Base-by-base conservation (phyloP, 2,329 filamentous ascomycete genomes). In the Elsinoe fawcettii region DNA sequence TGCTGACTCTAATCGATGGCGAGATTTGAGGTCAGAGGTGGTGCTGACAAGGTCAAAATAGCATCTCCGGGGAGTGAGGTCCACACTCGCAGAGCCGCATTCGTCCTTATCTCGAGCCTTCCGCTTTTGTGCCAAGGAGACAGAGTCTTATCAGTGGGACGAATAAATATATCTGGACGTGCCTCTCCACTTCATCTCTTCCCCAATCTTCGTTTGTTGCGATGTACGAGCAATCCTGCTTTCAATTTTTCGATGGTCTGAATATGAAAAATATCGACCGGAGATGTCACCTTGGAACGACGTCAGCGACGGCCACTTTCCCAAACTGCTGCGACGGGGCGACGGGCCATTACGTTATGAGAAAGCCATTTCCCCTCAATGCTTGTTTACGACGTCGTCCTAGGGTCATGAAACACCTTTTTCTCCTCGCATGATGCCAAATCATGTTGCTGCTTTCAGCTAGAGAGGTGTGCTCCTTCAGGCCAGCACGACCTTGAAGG, bases 261-360 rank as follows among this genome's bases (percentile, higher is more conserved):
- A 11, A 46, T 12, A 18, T 12, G 5, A 25, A 46, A 46, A 46
- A 27, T 25, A 22, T 27, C 41, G 41, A 46, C 41, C 41, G 41
- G 41, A 46, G 41, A 46, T 46, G 41, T 46, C 41, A 46, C 18
- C 2, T 4, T 46, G 20, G 18, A 46, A 9, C 41, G 41, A 46
- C 41, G 41, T 46, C 41, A 46, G 41, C 41, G 46, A 20, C 30
- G n/a, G 22, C 14, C n/a, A 9, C 14, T 44, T 22, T 20, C 7
- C 5, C 41, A 11, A 44, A 44, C n/a, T 22, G n/a, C 39, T 44
- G 39, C 39, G n/a, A 44, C 39, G 39, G 34, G 27, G 43, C 16
- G 25, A 51, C 16, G 25, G 25, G 12, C 20, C 6, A 51, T 53
- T 53, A 53, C 49, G 49, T 53, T 53, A 53, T 53, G 32, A 36